phyloP scores from a whole-genome alignment of 495 filamentous ascomycete genomes.

The Achaetomiella virescens region DNA sequence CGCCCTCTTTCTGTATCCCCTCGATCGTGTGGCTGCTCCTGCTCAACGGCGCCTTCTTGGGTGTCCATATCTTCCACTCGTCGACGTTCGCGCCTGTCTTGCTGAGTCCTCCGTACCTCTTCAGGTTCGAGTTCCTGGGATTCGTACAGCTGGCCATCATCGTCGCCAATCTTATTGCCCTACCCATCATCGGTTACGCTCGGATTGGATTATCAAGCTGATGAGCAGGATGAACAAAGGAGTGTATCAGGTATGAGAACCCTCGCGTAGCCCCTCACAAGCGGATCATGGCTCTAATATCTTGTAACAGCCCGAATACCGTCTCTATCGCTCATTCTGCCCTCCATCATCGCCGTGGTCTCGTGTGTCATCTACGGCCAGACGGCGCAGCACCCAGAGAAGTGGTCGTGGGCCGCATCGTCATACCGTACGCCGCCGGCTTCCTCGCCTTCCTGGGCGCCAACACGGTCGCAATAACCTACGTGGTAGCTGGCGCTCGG shows the following conservation, averaged over 20 bases:
- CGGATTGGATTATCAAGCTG: background rate
- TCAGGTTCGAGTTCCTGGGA: background rate
- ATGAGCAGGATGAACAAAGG: conserved; percentile 3
- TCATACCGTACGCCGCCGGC: background rate
- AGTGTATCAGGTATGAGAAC: background rate
- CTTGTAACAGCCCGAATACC: background rate
- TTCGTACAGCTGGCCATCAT: background rate
- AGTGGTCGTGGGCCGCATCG: conserved; percentile 1
- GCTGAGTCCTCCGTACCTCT: background rate
- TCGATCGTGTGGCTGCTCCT: conserved; percentile 1
- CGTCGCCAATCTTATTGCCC: background rate
- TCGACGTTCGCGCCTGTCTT: background rate
- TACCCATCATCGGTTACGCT: background rate
- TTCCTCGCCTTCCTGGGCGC: background rate
- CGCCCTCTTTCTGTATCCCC: background rate
- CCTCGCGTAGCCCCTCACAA: background rate
- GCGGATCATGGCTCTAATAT: background rate
- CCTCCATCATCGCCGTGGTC: background rate
- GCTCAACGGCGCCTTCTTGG: background rate
- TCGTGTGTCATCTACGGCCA: conserved; percentile 2
- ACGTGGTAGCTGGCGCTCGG: conserved; percentile 2
- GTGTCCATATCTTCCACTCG: background rate
- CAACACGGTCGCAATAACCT: background rate
- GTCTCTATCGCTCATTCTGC: background rate
- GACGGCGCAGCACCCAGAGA: background rate